Evolutionary conservation across 306 rosid genomes (phyloP), one percentile per base, ranked within the genome.

Genomic region (Hippophae gyantsensis): DNA sequence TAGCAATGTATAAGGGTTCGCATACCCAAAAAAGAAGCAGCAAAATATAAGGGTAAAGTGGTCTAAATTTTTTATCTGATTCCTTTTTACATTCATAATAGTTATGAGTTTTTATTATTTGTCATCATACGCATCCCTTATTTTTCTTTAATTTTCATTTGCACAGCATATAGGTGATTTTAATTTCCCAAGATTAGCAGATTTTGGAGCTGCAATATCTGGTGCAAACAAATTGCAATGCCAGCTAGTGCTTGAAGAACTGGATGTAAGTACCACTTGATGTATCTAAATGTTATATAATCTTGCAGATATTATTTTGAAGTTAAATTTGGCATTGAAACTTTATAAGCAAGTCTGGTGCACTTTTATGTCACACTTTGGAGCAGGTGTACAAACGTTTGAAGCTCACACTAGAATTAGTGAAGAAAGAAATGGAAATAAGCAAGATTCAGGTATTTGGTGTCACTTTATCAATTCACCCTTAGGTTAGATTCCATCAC

Each of bases 171-270:
- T 93, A 65, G 99, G 99, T 56, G 99, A 93, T 78, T 93, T 93
- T 76, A 93, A 94, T 73, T 78, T 78, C 62, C 89, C 99, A 54
- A 85, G 95, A 80, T 84, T 88, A 69, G 99, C 99, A 58, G 99
- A 93, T 82, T 93, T 93, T 78, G 97, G 95, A 75, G 97, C 99
- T 72, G 99, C 99, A 48, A 93, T 93, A 82, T 93, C 99, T 59
- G 99, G 99, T 70, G 99, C 95, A 57, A 93, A 93, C 76, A 93
- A 93, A 77, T 79, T 86, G 65, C 97, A 86, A 71, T 86, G 99
- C 74, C 99, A 93, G 61, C 70, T 80, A 84, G 99, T 93, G 61
- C 99, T 93, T 82, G 99, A 86, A 80, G 99, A 93, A 82, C 79
- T 93, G 69, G 99, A 93, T 75, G 99, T 93, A 76, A 74, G 95